Evolutionary conservation across 768 basidiomycete species (phyloP).

Genomic region (Phylloporus rhodoxanthus): DNA sequence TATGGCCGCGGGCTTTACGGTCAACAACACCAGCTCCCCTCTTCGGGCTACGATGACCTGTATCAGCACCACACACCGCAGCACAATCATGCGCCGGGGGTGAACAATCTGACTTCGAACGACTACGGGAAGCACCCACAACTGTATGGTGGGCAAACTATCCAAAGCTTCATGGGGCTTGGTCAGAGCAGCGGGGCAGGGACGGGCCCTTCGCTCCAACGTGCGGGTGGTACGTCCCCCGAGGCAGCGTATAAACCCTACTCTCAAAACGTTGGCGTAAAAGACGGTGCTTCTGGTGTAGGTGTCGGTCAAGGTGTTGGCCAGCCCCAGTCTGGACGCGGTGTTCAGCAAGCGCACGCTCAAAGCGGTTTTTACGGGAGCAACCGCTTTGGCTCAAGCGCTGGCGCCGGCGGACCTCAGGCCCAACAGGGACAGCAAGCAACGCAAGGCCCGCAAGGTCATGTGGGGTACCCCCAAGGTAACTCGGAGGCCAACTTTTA

Average conservation of each 20-base stretch:
- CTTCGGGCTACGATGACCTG: constrained; percentile 44
- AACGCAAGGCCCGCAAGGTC: constrained; percentile 32
- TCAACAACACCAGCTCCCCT: constrained; percentile 47
- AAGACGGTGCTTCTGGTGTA: constrained; percentile 51
- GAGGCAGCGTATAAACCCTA: constrained; percentile 76
- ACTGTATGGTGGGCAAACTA: constrained; percentile 48
- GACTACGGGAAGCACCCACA: constrained; percentile 43
- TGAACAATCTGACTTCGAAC: constrained; percentile 35
- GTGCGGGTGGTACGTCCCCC: constrained; percentile 50
- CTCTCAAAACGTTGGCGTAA: constrained; percentile 42
- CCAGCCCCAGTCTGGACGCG: constrained; percentile 37
- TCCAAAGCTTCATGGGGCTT: constrained; percentile 69
- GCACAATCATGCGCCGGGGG: constrained; percentile 48
- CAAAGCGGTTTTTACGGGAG: constrained; percentile 44
- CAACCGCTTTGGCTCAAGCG: constrained; percentile 39
- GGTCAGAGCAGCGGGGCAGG: constrained; percentile 38
- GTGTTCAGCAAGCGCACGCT: constrained; percentile 38
- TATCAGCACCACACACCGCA: constrained; percentile 52
- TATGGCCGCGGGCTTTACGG: constrained; percentile 63
- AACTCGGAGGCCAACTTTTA: constrained; percentile 65
- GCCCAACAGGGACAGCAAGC: constrained; percentile 43
- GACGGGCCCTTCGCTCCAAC: constrained; percentile 44
- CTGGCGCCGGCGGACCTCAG: constrained; percentile 42
- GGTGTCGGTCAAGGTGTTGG: constrained; percentile 34
- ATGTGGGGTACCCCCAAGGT: constrained; percentile 47